Percentiles rank a stretch among this genome's conserved stretches.
Conservation (phyloP, 495 filamentous ascomycete genomes). For the Podospora pseudocomata region DNA sequence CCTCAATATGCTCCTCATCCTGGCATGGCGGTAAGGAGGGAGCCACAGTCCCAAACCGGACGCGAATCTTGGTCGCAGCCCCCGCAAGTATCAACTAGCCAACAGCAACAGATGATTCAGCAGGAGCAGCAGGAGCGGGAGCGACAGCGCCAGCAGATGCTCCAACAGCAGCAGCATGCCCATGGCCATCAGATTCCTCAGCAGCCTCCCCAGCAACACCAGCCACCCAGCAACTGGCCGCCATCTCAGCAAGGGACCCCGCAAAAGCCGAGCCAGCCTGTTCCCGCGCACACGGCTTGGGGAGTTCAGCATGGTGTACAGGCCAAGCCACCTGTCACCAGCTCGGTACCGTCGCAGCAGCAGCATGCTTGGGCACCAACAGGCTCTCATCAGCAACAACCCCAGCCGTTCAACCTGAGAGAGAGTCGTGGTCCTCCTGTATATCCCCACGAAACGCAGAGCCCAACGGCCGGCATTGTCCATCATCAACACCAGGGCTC, state of each 20-base stretch:
- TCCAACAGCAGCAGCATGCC: slow-evolving; percentile 10
- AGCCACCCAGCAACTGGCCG: slow-evolving; percentile 26
- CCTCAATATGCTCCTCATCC: slow-evolving; percentile 29
- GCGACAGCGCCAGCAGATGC: slow-evolving; percentile 31
- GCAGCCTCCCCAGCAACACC: slow-evolving; percentile 26
- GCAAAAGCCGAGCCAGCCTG: slow-evolving; percentile 37
- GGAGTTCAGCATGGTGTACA: slow-evolving; percentile 40
- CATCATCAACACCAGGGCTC: slow-evolving; percentile 30
- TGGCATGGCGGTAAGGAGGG: slow-evolving; percentile 18
- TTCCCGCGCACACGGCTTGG: slow-evolving; percentile 41
- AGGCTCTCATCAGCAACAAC: slow-evolving; percentile 31
- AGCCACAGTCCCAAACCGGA: slow-evolving; percentile 9
- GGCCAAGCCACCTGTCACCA: slow-evolving; percentile 38
- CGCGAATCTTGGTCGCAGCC: slow-evolving; percentile 25
- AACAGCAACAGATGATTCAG: slow-evolving; percentile 16
- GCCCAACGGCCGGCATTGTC: slow-evolving; percentile 25
- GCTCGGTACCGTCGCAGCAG: slow-evolving; percentile 38
- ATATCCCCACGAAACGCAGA: slow-evolving; percentile 29
- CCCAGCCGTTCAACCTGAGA: slow-evolving; percentile 35
- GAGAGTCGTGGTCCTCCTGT: slow-evolving; percentile 37
- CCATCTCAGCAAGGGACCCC: slow-evolving; percentile 38
- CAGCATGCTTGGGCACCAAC: slow-evolving; percentile 36
- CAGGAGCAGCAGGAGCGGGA: slow-evolving; percentile 29
- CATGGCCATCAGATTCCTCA: slow-evolving; percentile 6
- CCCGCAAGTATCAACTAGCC: slow-evolving; percentile 10